Conservation (phyloP, 2,329 filamentous ascomycete species). For the Rasamsonia emersonii region DNA sequence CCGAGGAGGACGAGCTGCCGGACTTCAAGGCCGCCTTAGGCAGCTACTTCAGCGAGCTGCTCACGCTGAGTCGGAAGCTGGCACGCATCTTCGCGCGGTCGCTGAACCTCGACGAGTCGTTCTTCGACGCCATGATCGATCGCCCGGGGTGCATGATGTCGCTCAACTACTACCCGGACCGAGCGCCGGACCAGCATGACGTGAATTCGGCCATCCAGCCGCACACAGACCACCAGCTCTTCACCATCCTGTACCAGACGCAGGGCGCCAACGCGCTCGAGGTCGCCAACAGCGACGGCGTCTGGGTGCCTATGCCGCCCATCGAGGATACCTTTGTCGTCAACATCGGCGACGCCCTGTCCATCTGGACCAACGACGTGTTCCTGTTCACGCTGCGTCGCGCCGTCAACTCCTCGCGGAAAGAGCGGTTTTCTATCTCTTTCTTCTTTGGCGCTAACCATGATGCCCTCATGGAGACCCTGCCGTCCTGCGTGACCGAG, state of each 20-base stretch:
- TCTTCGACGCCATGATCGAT: constrained; percentile 1
- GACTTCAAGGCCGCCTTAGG: neutral
- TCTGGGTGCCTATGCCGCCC: constrained; percentile 31
- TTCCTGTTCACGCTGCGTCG: constrained; percentile 34
- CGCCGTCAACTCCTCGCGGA: constrained; percentile 27
- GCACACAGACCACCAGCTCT: constrained; percentile 35
- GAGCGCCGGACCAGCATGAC: neutral
- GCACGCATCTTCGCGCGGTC: neutral
- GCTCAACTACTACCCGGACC: neutral
- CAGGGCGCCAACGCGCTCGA: constrained; percentile 31
- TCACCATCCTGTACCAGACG: constrained; percentile 32
- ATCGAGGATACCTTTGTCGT: constrained; percentile 31
- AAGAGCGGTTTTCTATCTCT: constrained; percentile 28
- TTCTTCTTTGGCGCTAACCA: constrained; percentile 25
- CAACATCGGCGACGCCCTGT: constrained; percentile 33
- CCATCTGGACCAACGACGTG: constrained; percentile 32
- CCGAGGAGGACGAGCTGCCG: neutral
- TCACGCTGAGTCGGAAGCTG: constrained; percentile 1
- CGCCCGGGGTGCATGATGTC: neutral
- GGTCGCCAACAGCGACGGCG: constrained; percentile 30
- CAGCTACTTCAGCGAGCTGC: neutral
- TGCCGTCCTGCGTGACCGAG: constrained; percentile 19
- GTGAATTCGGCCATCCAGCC: constrained; percentile 8
- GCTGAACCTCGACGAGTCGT: neutral
- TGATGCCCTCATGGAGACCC: constrained; percentile 13